Base-by-base conservation (phyloP, 768 basidiomycete genomes). In the Xanthoconium stramineum region DNA sequence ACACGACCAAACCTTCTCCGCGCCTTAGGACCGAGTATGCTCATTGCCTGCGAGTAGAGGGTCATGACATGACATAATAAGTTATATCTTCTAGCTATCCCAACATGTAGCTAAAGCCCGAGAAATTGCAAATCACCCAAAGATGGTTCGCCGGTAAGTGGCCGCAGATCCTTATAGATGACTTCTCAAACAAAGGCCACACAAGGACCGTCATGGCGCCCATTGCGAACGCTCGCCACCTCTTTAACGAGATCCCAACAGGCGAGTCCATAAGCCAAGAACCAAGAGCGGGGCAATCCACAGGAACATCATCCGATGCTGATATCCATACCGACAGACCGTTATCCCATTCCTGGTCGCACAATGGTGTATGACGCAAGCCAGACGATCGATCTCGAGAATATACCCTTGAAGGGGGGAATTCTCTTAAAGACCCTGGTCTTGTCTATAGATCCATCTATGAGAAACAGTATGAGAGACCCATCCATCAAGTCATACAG, bases 391-490 rank as follows among this genome's bases (percentile, higher is more conserved):
- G 83, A 85, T 59, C 61, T 77, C 19, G 79, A 82, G 17, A 75
- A 62, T 30, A 75, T 74, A 1, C 65, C 75, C 1, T 64, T 82
- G 40, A 65, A 80, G n/a, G 78, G 79, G 0, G 79, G 80, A 0
- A 61, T 82, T 52, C 61, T 85, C 7, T 43, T 83, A 59, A 85
- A 84, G 66, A 75, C 75, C 0, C 70, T 85, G 24, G 74, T 70
- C 6, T 64, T 81, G 15, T 76, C 76, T 14, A 65, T 80, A 32
- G 80, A 82, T 57, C 80, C 81, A 0, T 83, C 77, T 55, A 52
- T 79, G 65, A 66, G 78, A 37, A 71, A 72, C 5, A 65, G 71
- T 29, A 80, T 83, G 80, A 66, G 73, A 9, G 56, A 55, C 13
- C 6, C 55, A 3, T 13, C 36, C 10, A 50, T 46, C 42, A 43